phyloP scores from a whole-genome alignment of 129 eudicot genomes.

The Calendula officinalis region DNA sequence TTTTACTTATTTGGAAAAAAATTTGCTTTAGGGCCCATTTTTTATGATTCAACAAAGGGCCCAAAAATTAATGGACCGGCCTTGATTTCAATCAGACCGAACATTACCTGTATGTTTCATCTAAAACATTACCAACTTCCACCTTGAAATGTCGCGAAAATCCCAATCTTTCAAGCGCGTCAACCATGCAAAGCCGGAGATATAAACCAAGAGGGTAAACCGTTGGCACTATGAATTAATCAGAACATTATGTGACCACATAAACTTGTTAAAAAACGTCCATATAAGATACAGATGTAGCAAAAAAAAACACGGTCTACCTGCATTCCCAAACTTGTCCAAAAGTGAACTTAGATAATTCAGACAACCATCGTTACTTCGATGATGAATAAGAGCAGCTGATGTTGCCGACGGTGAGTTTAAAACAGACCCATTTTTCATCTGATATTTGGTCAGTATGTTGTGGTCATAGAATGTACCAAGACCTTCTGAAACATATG shows the following conservation, averaged over 20 bases:
- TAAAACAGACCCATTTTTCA: conserved; percentile 24
- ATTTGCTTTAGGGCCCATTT: no score
- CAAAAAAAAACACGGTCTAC: neutral
- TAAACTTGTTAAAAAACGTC: neutral
- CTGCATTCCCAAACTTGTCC: conserved; percentile 9
- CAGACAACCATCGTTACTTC: conserved; percentile 11
- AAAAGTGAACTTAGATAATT: neutral
- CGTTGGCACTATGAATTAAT: conserved; percentile 5
- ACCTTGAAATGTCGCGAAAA: conserved; percentile 4
- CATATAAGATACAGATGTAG: no score
- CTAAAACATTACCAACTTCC: conserved; percentile 16
- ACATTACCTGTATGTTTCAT: conserved; percentile 13
- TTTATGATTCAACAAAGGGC: no score
- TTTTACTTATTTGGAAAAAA: no score
- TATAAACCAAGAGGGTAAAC: conserved; percentile 19
- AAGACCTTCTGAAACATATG: conserved; percentile 33
- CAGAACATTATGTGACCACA: no score
- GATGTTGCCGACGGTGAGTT: conserved; percentile 20
- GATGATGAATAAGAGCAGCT: conserved; percentile 23
- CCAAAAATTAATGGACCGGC: no score
- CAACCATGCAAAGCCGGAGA: conserved; percentile 17
- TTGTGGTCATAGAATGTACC: conserved; percentile 24
- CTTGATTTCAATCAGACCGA: no score
- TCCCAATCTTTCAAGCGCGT: conserved; percentile 22
- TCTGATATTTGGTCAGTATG: conserved; percentile 19